phyloP scores from a whole-genome alignment of 139 green algal species.

The Axilococcus clingmanii region DNA sequence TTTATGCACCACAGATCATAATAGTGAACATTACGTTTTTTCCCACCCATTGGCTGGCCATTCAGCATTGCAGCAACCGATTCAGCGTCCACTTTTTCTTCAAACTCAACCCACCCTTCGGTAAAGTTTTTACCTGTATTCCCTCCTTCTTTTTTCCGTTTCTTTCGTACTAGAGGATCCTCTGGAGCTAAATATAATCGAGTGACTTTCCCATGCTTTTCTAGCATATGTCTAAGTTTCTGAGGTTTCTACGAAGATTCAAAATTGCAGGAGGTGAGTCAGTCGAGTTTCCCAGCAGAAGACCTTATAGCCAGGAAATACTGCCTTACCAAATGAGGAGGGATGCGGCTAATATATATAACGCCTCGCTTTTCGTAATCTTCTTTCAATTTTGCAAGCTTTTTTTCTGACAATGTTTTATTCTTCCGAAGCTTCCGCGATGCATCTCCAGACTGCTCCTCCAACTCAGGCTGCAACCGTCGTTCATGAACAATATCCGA shows the following conservation, averaged over 20 bases:
- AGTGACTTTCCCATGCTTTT: conserved; percentile 57
- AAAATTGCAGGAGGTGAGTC: background rate
- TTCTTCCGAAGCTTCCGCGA: too few species aligned
- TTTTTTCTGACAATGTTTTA: background rate
- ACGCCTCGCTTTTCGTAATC: conserved; percentile 44
- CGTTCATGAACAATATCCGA: too few species aligned
- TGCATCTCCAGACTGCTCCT: too few species aligned
- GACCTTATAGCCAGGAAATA: background rate
- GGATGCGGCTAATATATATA: conserved; percentile 74
- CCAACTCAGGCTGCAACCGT: too few species aligned
- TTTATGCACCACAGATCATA: conserved; percentile 93
- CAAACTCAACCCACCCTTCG: conserved; percentile 96
- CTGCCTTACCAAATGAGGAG: conserved; percentile 45
- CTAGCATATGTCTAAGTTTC: conserved; percentile 83
- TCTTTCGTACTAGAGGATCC: conserved; percentile 30
- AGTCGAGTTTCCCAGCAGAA: background rate
- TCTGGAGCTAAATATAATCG: conserved; percentile 85
- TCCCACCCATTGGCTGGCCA: conserved; percentile 62
- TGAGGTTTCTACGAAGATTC: conserved; percentile 63
- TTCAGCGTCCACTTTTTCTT: conserved; percentile 84
- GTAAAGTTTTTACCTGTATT: conserved; percentile 88
- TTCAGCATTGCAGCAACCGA: conserved; percentile 53
- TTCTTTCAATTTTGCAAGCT: conserved; percentile 17
- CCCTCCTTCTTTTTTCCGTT: conserved; percentile 44
- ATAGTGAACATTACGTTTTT: conserved; percentile 63